Evolutionary conservation across 176 grass and related monocot genomes (phyloP).

Genomic region (Phyllostachys edulis): DNA sequence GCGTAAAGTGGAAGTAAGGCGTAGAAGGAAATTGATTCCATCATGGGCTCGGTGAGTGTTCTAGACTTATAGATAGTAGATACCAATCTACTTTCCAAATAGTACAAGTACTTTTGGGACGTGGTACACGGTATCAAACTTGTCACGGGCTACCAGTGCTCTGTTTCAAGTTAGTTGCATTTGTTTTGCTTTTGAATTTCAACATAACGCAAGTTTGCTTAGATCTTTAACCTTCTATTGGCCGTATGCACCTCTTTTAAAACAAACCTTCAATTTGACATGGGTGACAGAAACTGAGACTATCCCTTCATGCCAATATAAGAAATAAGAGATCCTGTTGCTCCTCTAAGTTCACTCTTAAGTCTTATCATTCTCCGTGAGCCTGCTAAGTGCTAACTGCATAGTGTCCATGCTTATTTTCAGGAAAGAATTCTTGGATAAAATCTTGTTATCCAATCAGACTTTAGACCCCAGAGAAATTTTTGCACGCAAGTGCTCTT

Average conservation of each 20-base stretch:
- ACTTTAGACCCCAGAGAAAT: slow-evolving; percentile 45
- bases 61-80: background rate
- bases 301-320: slow-evolving; percentile 23
- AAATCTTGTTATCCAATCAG: slow-evolving; percentile 52
- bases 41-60: slow-evolving; percentile 56
- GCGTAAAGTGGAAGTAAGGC: slow-evolving; percentile 43
- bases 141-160: background rate
- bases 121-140: background rate
- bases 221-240: background rate
- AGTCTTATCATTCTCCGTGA: background rate
- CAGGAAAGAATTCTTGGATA: slow-evolving; percentile 56
- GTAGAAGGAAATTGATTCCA: slow-evolving; percentile 51
- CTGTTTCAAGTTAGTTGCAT: background rate
- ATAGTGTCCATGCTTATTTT: slow-evolving; percentile 23
- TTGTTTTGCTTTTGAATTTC: background rate
- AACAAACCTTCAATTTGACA: background rate
- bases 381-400: slow-evolving; percentile 27
- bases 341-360: background rate
- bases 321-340: background rate
- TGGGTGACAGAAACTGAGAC: slow-evolving; percentile 8
- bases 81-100: background rate
- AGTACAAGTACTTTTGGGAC: background rate
- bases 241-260: background rate
- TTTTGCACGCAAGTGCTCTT: slow-evolving; percentile 59
- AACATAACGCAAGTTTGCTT: background rate